Base-by-base conservation (phyloP, 768 basidiomycete genomes). In the Coprinellus micaceus region DNA sequence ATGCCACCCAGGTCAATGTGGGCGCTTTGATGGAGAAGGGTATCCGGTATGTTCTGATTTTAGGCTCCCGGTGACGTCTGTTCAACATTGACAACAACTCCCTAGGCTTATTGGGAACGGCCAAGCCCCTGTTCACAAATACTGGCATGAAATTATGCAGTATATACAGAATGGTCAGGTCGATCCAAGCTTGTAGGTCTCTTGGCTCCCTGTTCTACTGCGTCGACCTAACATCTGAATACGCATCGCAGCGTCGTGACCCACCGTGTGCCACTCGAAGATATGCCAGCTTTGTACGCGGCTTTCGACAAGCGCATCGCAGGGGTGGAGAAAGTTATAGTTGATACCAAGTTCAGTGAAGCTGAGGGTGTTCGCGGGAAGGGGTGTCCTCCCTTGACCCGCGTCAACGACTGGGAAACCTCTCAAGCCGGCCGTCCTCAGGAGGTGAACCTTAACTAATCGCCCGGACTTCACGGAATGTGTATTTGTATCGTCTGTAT, bases 21-120 rank as follows among this genome's bases (percentile, higher is more conserved):
- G 87, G 88, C 7, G 83, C 88, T 0, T 63, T 91, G 28, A 90
- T 90, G 88, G 86, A 91, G 74, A 86, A 86, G 67, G 88, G 88
- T 9, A 71, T 87, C 17, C 72, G 85, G 59, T 71, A 55, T 39
- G 67, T 58, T 24, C 4, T 24, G 7, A 40, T 37, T 9, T 37
- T 37, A 9, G 9, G 48, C n/a, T 24, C 21, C n/a, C 25, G 4
- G 37, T 3, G 19, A 22, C n/a, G n/a, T n/a, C n/a, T n/a, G n/a
- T n/a, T n/a, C n/a, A n/a, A n/a, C n/a, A n/a, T n/a, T n/a, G n/a
- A n/a, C n/a, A n/a, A n/a, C n/a, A n/a, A n/a, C n/a, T n/a, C n/a
- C n/a, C n/a, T n/a, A 73, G 74, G 17, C 74, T 89, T 50, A 86
- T 88, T 61, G 87, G 86, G 6, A 86, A 86, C 60, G 86, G 86